Evolutionary conservation across 306 rosid genomes (phyloP).

Genomic region (Cucurbita moschata): DNA sequence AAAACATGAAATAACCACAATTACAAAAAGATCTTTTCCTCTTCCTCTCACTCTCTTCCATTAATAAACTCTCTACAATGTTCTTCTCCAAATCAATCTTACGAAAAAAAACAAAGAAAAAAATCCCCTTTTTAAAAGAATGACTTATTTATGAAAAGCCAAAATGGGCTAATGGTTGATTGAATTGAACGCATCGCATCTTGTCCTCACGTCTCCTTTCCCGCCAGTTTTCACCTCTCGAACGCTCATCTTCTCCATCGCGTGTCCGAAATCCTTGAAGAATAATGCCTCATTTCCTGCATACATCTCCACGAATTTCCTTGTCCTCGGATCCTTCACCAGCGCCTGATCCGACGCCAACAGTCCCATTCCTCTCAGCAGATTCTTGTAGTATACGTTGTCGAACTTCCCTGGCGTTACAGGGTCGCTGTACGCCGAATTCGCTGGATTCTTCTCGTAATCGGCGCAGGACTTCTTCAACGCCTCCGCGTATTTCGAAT

Average conservation of each 20-base stretch:
- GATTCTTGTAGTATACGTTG: no score
- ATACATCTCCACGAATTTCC: neutral
- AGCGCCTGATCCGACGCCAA: no score
- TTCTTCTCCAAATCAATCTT: neutral
- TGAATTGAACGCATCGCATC: conserved; percentile 30
- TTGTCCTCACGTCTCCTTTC: conserved; percentile 36
- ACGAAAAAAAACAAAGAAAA: no score
- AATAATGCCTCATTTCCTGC: conserved; percentile 22
- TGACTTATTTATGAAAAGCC: no score
- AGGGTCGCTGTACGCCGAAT: no score
- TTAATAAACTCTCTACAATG: neutral
- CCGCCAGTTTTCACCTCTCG: conserved; percentile 21
- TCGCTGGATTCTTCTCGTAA: no score
- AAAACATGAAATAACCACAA: neutral
- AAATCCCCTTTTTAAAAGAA: no score
- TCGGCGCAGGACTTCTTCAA: no score
- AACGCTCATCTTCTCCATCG: conserved; percentile 37
- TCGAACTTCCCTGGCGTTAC: no score
- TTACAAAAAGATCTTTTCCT: neutral
- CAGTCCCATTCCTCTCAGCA: no score
- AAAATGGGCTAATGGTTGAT: neutral
- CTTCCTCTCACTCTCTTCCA: neutral
- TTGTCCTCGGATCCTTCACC: no score
- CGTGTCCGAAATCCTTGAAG: conserved; percentile 24
- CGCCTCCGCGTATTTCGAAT: no score